A percentile compares a stretch with the other conserved stretches of the same genome.
These are phyloP conservation scores for Sporobolomyces roseus DNA, from an alignment of 768 basidiomycete genomes.

Conservation along the genomic window DNA sequence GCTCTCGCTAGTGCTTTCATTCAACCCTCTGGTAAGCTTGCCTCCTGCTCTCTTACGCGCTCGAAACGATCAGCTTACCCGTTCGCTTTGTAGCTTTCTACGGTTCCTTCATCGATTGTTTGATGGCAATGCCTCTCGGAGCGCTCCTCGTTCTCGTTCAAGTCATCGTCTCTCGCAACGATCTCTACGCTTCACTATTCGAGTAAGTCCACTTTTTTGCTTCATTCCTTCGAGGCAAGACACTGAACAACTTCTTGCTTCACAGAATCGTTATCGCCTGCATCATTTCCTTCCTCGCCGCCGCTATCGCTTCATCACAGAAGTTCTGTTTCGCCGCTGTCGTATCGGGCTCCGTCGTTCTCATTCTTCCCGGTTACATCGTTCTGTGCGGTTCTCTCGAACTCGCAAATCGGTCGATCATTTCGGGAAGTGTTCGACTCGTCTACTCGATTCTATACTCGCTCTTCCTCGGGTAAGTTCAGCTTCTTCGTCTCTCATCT, in stretches of 20 bases:
- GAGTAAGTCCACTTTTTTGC: slow-evolving; percentile 52
- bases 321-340: slow-evolving; percentile 76
- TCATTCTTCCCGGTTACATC: slow-evolving; percentile 66
- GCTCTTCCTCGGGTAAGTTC: slow-evolving; percentile 49
- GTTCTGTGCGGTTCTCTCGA: slow-evolving; percentile 54
- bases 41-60: not conserved
- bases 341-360: slow-evolving; percentile 69
- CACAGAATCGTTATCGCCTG: slow-evolving; percentile 69
- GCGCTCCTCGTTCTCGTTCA: slow-evolving; percentile 70
- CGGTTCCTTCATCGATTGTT: slow-evolving; percentile 71
- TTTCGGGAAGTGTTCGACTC: slow-evolving; percentile 76
- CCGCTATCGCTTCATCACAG: slow-evolving; percentile 65
- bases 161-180: slow-evolving; percentile 61
- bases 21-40: slow-evolving; percentile 27
- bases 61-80: slow-evolving; percentile 42
- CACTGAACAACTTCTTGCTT: not conserved
- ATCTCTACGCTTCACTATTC: slow-evolving; percentile 74
- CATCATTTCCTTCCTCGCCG: slow-evolving; percentile 73
- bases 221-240: not conserved
- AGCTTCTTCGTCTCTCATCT: not conserved
- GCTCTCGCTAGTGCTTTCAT: slow-evolving; percentile 52
- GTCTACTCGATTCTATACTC: slow-evolving; percentile 66
- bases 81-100: slow-evolving; percentile 59
- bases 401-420: slow-evolving; percentile 70
- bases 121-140: slow-evolving; percentile 71